These are phyloP conservation scores for Dissophora globulifera DNA, from an alignment of 192 early-diverging fungal species.

Conservation along the genomic window DNA sequence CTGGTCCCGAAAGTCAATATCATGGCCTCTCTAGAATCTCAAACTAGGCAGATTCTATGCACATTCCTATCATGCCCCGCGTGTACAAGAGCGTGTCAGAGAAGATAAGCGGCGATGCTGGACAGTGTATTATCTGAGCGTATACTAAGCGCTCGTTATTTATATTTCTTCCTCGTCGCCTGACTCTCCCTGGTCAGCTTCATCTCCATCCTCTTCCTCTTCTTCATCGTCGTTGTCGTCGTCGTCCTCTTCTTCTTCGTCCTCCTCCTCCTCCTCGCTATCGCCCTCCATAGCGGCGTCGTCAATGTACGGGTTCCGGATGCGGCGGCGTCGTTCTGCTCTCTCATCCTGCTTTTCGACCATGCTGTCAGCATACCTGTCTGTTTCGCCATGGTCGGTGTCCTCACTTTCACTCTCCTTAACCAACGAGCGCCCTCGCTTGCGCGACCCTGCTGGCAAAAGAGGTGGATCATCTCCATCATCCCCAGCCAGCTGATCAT, in stretches of 20 bases:
- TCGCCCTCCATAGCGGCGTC: neutral
- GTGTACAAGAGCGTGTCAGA: no score
- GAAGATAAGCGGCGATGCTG: no score
- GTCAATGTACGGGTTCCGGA: slow-evolving; percentile 11
- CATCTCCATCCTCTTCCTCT: slow-evolving; percentile 10
- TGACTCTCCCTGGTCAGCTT: slow-evolving; percentile 1
- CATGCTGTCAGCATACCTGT: neutral
- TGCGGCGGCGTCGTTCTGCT: neutral
- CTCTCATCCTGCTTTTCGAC: slow-evolving; percentile 11
- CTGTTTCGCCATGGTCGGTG: neutral
- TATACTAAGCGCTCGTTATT: no score
- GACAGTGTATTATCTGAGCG: no score
- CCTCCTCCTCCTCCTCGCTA: neutral
- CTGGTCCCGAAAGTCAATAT: no score
- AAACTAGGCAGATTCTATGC: no score
- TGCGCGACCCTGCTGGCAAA: neutral
- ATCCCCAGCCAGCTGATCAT: slow-evolving; percentile 6
- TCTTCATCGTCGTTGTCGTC: slow-evolving; percentile 6
- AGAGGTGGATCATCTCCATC: slow-evolving; percentile 4
- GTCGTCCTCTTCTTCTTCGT: slow-evolving; percentile 6
- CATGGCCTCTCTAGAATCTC: no score
- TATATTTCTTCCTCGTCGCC: neutral
- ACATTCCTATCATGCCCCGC: no score
- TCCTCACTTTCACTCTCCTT: slow-evolving; percentile 4
- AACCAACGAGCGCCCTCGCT: neutral